Conservation (phyloP, 164 flowering plant species). For the Vitis labrusca region DNA sequence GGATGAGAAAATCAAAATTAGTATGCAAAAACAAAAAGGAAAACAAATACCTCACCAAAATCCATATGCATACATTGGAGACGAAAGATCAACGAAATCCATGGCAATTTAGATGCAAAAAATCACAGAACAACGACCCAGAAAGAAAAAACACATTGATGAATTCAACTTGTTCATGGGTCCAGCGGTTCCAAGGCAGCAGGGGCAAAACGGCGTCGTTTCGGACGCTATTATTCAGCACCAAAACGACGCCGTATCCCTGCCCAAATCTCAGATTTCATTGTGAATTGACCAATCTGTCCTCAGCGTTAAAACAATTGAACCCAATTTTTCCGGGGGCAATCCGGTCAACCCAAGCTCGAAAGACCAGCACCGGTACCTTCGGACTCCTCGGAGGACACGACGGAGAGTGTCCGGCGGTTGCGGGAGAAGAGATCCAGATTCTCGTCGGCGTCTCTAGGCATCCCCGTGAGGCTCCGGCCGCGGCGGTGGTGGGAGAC, state of each 20-base stretch:
- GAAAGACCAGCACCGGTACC: conserved; percentile 27
- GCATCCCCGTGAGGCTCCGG: conserved; percentile 34
- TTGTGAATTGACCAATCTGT: neutral
- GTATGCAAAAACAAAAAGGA: neutral
- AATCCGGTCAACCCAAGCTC: neutral
- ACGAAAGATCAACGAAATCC: no score
- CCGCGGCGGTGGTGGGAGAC: conserved; percentile 56
- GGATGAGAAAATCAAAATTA: neutral
- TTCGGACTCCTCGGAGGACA: conserved; percentile 62
- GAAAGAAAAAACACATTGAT: no score
- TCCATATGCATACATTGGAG: no score
- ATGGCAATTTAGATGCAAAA: no score
- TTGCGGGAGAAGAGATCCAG: conserved; percentile 79
- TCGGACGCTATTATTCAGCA: no score
- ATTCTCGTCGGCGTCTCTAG: conserved; percentile 46
- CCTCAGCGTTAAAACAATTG: neutral
- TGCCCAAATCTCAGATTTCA: no score
- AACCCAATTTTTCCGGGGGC: neutral
- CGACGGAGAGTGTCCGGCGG: conserved; percentile 52
- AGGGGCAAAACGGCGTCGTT: no score
- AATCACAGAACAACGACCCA: no score
- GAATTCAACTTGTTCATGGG: no score
- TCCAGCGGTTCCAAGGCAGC: no score
- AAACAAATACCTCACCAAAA: neutral
- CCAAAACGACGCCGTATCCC: no score